A percentile compares a stretch with the other conserved stretches of the same genome.
phyloP scores from a whole-genome alignment of 1,139 yeast species.

The Candida tetrigidarum region DNA sequence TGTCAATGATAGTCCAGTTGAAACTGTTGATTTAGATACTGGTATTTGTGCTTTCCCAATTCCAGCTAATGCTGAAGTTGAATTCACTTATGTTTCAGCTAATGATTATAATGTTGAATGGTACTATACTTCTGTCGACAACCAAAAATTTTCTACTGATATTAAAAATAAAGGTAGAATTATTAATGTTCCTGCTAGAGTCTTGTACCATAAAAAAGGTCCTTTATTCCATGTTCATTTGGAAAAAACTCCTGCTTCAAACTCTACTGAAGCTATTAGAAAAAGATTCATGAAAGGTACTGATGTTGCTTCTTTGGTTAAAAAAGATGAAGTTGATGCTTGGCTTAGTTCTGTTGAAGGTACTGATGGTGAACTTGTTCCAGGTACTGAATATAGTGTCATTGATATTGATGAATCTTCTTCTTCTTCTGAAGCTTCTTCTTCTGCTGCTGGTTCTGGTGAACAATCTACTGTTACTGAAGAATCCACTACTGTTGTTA shows the following conservation, averaged over 20 bases:
- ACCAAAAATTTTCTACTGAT: constrained; percentile 34
- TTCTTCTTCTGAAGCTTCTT: constrained; percentile 4
- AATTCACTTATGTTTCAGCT: constrained; percentile 28
- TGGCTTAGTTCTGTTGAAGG: constrained; percentile 34
- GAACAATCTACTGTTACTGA: constrained; percentile 11
- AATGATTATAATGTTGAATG: constrained; percentile 40
- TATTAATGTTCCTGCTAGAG: constrained; percentile 35
- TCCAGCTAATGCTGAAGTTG: constrained; percentile 30
- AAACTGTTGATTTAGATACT: constrained; percentile 42
- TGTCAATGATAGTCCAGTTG: constrained; percentile 33
- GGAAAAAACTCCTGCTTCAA: constrained; percentile 31
- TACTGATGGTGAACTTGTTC: constrained; percentile 28
- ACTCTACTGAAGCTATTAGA: constrained; percentile 46
- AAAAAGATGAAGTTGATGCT: constrained; percentile 31
- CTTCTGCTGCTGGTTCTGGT: constrained; percentile 15
- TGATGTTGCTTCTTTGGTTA: constrained; percentile 9
- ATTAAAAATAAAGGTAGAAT: constrained; percentile 37
- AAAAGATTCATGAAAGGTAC: constrained; percentile 34
- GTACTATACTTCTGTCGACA: constrained; percentile 34
- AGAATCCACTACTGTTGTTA: constrained; percentile 6
- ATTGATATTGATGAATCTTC: constrained; percentile 18
- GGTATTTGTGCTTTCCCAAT: constrained; percentile 43
- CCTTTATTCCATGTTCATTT: constrained; percentile 35
- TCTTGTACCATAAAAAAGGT: constrained; percentile 26
- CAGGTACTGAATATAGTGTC: constrained; percentile 22